Conservation (phyloP, 2,329 filamentous ascomycete species). For the Ophiostoma sp. region DNA sequence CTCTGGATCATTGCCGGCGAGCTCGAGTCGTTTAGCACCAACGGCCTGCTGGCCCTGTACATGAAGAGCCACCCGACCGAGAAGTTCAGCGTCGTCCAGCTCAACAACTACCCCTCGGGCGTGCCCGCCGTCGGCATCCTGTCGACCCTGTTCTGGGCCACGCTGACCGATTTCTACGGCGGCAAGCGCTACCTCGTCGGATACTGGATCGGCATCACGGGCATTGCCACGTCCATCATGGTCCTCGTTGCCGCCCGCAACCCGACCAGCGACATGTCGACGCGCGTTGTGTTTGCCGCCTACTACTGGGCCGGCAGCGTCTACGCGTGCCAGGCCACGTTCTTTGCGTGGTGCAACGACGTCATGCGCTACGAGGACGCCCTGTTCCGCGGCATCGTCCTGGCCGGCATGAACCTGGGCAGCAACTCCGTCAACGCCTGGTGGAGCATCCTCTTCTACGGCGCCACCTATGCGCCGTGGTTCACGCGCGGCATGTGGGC, state of each 20-base stretch:
- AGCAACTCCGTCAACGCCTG: conserved; percentile 66
- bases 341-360: conserved; percentile 73
- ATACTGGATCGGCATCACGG: conserved; percentile 62
- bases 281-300: conserved; percentile 54
- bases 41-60: conserved; percentile 51
- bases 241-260: conserved; percentile 50
- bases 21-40: conserved; percentile 64
- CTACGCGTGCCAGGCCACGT: conserved; percentile 68
- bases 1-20: conserved; percentile 68
- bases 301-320: conserved; percentile 67
- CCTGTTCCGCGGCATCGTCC: conserved; percentile 59
- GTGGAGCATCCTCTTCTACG: conserved; percentile 69
- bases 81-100: conserved; percentile 43
- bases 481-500: conserved; percentile 67
- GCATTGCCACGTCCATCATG: conserved; percentile 57
- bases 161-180: conserved; percentile 58
- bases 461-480: conserved; percentile 59
- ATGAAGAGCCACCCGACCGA: conserved; percentile 45
- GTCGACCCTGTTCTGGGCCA: conserved; percentile 64
- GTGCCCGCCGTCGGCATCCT: conserved; percentile 53
- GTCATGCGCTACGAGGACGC: conserved; percentile 60
- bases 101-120: conserved; percentile 54
- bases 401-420: conserved; percentile 67
- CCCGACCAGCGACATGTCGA: conserved; percentile 39
- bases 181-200: conserved; percentile 62